phyloP scores from a whole-genome alignment of 164 flowering plant genomes.

The Piper longum region DNA sequence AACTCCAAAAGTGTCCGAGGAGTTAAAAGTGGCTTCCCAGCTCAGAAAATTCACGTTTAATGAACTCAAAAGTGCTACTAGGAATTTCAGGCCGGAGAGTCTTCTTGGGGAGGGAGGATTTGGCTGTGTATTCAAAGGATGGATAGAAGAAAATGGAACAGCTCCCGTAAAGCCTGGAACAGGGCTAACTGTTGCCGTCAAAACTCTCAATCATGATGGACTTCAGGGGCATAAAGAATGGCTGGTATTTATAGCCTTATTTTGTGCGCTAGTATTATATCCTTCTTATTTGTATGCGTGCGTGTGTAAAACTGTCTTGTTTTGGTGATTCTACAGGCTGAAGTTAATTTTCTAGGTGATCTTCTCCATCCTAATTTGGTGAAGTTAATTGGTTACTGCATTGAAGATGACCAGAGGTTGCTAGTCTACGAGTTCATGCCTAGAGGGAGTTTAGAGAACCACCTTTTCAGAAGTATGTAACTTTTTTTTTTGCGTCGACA shows the following conservation, averaged over 20 bases:
- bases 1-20: slow-evolving; percentile 64
- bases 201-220: slow-evolving; percentile 92
- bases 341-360: slow-evolving; percentile 88
- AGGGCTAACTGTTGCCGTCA: slow-evolving; percentile 93
- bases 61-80: slow-evolving; percentile 77
- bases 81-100: slow-evolving; percentile 89
- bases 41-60: slow-evolving; percentile 68
- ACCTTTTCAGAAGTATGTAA: slow-evolving; percentile 79
- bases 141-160: slow-evolving; percentile 97
- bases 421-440: slow-evolving; percentile 94
- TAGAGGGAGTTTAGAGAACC: slow-evolving; percentile 95
- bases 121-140: slow-evolving; percentile 94
- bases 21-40: slow-evolving; percentile 68
- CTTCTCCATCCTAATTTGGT: slow-evolving; percentile 89
- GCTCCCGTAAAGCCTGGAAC: slow-evolving; percentile 93
- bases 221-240: slow-evolving; percentile 98
- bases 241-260: slow-evolving; percentile 40
- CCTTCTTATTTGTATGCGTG: background rate
- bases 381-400: slow-evolving; percentile 82
- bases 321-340: slow-evolving; percentile 45
- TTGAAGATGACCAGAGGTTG: slow-evolving; percentile 91
- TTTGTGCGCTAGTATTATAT: background rate
- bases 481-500: background rate
- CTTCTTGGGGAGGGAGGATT: slow-evolving; percentile 95
- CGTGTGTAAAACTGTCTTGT: background rate